Conservation (phyloP, 2,329 filamentous ascomycete species). For the Didymosphaeria variabile region DNA sequence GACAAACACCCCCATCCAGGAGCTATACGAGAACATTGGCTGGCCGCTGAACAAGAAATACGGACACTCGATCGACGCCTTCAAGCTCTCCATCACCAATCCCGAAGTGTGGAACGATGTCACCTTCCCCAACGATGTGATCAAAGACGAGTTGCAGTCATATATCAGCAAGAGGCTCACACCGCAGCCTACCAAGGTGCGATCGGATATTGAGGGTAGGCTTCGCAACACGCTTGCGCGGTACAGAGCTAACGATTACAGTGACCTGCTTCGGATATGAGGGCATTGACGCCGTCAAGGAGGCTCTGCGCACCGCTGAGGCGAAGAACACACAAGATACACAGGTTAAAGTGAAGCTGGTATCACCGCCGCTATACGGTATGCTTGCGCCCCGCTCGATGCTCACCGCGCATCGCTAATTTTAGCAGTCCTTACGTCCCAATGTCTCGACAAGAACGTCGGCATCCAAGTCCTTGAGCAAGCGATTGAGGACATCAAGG, state of each 20-base stretch:
- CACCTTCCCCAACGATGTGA: conserved; percentile 83
- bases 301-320: conserved; percentile 88
- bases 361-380: conserved; percentile 91
- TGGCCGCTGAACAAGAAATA: conserved; percentile 99
- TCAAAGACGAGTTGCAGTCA: conserved; percentile 87
- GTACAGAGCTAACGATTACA: conserved; percentile 24
- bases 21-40: conserved; percentile 90
- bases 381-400: conserved; percentile 12
- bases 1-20: conserved; percentile 92
- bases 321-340: conserved; percentile 90
- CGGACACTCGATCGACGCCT: conserved; percentile 95
- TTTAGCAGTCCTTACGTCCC: conserved; percentile 79
- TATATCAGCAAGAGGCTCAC: conserved; percentile 98
- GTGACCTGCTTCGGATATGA: conserved; percentile 76
- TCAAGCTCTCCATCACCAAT: conserved; percentile 99
- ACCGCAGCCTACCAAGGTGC: conserved; percentile 98
- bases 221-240: conserved; percentile 58
- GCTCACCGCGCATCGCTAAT: conserved; percentile 25
- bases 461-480: conserved; percentile 87
- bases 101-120: conserved; percentile 96
- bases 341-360: conserved; percentile 97
- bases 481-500: conserved; percentile 86
- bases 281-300: conserved; percentile 97
- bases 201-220: conserved; percentile 83
- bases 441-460: conserved; percentile 89